These are phyloP conservation scores for Geoglossum glabrum DNA, from an alignment of 495 filamentous ascomycete genomes.

Conservation along the genomic window DNA sequence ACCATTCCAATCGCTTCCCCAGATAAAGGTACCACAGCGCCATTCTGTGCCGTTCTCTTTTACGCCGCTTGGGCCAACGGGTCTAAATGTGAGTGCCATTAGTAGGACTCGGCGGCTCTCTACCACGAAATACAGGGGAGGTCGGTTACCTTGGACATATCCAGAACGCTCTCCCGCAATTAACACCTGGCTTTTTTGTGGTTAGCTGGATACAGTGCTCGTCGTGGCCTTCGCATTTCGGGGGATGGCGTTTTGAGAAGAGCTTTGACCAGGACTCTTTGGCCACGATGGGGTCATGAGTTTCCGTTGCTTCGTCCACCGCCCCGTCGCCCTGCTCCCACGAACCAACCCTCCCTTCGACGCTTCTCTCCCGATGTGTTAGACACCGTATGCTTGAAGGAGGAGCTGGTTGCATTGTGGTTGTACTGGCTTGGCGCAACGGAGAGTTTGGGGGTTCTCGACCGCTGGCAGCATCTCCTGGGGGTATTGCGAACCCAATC, in stretches of 20 bases:
- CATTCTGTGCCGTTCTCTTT: slow-evolving; percentile 70
- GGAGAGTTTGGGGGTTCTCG: background rate
- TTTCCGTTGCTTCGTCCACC: slow-evolving; percentile 2
- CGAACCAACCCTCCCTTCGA: background rate
- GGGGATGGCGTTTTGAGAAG: slow-evolving; percentile 51
- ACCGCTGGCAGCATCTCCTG: background rate
- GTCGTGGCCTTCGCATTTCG: slow-evolving; percentile 61
- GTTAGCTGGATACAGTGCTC: slow-evolving; percentile 65
- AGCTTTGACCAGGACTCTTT: slow-evolving; percentile 79
- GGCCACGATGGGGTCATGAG: slow-evolving; percentile 48
- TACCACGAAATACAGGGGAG: no score
- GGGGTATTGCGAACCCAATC: background rate
- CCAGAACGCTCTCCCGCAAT: slow-evolving; percentile 71
- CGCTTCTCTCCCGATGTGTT: background rate
- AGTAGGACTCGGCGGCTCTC: slow-evolving; percentile 1
- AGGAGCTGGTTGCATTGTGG: background rate
- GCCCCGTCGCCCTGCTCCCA: background rate
- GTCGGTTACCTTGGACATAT: slow-evolving; percentile 37
- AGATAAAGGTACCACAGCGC: slow-evolving; percentile 76
- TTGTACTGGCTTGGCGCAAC: background rate
- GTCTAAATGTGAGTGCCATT: slow-evolving; percentile 20
- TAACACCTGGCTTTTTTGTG: slow-evolving; percentile 74
- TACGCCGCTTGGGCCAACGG: slow-evolving; percentile 60
- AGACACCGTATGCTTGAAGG: background rate
- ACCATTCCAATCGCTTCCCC: slow-evolving; percentile 64